phyloP scores from a whole-genome alignment of 805 yeast genomes.

The Allodekkera sacchari region DNA sequence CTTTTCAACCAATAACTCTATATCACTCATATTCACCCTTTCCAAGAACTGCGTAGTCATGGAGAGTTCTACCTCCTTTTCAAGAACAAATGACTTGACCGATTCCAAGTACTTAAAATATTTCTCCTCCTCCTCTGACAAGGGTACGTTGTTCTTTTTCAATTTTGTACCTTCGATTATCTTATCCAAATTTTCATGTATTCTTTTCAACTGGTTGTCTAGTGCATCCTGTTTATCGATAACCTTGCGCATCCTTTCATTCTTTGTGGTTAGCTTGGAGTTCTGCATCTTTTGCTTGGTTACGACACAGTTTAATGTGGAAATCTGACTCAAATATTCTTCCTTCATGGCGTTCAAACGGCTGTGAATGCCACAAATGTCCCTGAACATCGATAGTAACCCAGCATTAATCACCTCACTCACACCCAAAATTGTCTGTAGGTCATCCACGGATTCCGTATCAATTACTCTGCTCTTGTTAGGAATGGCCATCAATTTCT shows the following conservation, averaged over 20 bases:
- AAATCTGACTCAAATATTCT: constrained; percentile 21
- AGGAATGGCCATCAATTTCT: no score
- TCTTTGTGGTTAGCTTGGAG: constrained; percentile 11
- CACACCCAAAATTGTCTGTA: constrained; percentile 9
- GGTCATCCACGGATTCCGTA: constrained; percentile 9
- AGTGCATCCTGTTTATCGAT: constrained; percentile 22
- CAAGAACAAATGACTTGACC: constrained; percentile 8
- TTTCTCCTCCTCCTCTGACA: constrained; percentile 19
- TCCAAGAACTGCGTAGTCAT: constrained; percentile 8
- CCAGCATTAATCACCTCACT: constrained; percentile 12
- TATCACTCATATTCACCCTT: constrained; percentile 14
- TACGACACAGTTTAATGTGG: constrained; percentile 9
- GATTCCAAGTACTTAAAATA: constrained; percentile 18
- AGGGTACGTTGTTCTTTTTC: constrained; percentile 8
- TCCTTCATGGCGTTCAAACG: constrained; percentile 11
- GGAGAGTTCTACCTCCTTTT: constrained; percentile 13
- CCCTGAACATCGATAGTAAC: constrained; percentile 13
- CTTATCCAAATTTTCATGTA: constrained; percentile 6
- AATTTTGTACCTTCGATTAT: constrained; percentile 5
- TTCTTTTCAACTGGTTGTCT: constrained; percentile 11
- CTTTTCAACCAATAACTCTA: constrained; percentile 4
- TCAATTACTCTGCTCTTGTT: no score
- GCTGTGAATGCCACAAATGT: constrained; percentile 9
- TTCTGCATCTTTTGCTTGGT: constrained; percentile 9
- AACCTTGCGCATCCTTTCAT: constrained; percentile 26